A percentile compares a stretch with the other conserved stretches of the same genome.
These are phyloP conservation scores for Ophiostoma montium DNA, from an alignment of 2,329 filamentous ascomycete genomes.

Conservation along the genomic window DNA sequence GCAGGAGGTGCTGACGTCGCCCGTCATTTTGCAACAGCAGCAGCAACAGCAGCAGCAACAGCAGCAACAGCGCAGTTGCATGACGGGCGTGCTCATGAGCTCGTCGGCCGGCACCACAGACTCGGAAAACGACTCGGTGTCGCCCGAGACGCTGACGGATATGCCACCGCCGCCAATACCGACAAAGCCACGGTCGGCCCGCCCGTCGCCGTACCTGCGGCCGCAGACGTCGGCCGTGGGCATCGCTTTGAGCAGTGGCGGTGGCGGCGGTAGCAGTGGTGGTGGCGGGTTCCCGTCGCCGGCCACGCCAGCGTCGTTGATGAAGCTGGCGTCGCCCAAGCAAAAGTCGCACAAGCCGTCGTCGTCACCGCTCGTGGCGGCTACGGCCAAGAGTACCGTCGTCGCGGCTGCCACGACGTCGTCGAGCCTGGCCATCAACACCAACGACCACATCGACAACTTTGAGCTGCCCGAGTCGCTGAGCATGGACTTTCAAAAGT, in stretches of 20 bases:
- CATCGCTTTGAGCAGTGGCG: conserved; percentile 15
- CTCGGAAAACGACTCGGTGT: conserved; percentile 51
- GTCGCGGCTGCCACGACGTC: too few relatives aligned
- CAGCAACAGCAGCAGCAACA: conserved; percentile 20
- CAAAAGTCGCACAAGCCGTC: conserved; percentile 16
- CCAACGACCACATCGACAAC: conserved; percentile 39
- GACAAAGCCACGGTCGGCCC: conserved; percentile 42
- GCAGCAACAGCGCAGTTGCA: background rate
- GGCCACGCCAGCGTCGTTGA: conserved; percentile 77
- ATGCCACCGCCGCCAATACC: conserved; percentile 58
- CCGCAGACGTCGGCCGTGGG: conserved; percentile 27
- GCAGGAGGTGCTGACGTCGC: conserved; percentile 15
- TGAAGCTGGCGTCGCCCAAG: conserved; percentile 52
- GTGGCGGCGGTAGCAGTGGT: conserved; percentile 20
- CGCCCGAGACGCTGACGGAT: conserved; percentile 47
- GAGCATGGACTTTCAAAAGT: conserved; percentile 31
- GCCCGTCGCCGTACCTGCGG: conserved; percentile 52
- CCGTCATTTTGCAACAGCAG: conserved; percentile 20
- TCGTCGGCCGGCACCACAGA: conserved; percentile 33
- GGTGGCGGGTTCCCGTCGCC: conserved; percentile 40
- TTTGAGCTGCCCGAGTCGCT: conserved; percentile 63
- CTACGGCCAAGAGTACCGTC: too few relatives aligned
- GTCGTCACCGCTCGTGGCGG: conserved; percentile 1
- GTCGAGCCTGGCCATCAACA: conserved; percentile 25
- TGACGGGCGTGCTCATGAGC: conserved; percentile 12